Percentiles rank a stretch among this genome's conserved stretches.
Evolutionary conservation across 768 basidiomycete genomes (phyloP).

Genomic region (Pleurotus giganteus): DNA sequence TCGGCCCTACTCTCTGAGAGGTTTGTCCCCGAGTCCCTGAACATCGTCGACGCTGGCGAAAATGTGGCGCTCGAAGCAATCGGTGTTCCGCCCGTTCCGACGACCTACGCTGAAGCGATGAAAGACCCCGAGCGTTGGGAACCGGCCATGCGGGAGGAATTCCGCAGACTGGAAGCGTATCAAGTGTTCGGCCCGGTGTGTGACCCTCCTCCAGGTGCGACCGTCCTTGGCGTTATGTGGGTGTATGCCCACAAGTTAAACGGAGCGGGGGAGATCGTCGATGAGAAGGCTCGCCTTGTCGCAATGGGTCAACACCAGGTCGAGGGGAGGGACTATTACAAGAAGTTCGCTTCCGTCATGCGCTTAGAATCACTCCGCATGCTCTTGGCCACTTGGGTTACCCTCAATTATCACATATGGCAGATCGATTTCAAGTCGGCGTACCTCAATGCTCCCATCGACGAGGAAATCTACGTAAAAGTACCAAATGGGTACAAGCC

Average conservation of each 20-base stretch:
- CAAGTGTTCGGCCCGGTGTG: neutral
- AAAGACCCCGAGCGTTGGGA: neutral
- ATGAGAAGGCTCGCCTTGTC: neutral
- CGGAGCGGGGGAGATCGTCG: neutral
- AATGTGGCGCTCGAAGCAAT: neutral
- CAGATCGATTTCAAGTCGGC: constrained; percentile 26
- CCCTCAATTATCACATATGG: constrained; percentile 1
- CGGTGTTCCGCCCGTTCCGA: neutral
- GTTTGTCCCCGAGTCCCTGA: neutral
- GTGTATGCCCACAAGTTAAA: neutral
- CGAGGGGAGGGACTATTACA: neutral
- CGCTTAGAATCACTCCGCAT: constrained; percentile 10
- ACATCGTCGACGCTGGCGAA: neutral
- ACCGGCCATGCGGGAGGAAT: neutral
- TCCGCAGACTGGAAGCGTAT: neutral
- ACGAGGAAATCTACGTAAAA: constrained; percentile 31
- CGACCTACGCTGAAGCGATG: neutral
- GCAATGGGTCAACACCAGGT: neutral
- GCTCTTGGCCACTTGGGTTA: constrained; percentile 6
- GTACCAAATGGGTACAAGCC: constrained; percentile 15
- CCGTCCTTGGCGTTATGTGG: neutral
- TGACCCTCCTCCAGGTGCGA: neutral
- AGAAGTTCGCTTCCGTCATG: neutral
- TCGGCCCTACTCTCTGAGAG: neutral
- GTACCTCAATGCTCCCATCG: constrained; percentile 20